These are phyloP conservation scores for Moniliella sp. DNA, from an alignment of 1,284 basidiomycete species.

Conservation along the genomic window DNA sequence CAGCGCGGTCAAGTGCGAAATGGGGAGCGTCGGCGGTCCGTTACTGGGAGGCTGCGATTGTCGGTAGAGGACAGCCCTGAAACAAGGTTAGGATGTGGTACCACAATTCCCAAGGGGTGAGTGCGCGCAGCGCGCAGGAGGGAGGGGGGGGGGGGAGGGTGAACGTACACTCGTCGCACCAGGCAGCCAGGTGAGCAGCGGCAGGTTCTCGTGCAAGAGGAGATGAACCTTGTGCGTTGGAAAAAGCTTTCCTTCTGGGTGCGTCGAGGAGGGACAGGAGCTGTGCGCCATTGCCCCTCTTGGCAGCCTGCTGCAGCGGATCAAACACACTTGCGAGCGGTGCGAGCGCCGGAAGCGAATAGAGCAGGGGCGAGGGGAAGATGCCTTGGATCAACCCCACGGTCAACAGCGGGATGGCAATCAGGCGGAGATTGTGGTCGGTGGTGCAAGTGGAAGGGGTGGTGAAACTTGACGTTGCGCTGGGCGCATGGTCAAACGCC, in stretches of 20 bases:
- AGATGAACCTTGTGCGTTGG: conserved; percentile 31
- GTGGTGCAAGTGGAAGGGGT: neutral
- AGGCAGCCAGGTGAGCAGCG: conserved; percentile 35
- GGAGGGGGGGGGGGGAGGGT: neutral
- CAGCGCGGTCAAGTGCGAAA: conserved; percentile 18
- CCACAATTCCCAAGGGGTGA: neutral
- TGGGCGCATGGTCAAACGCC: conserved; percentile 32
- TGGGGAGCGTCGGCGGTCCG: conserved; percentile 28
- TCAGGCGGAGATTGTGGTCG: conserved; percentile 24
- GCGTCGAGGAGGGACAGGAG: conserved; percentile 23
- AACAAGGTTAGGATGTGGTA: conserved; percentile 1
- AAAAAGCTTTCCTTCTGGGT: conserved; percentile 29
- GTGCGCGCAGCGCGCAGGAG: neutral
- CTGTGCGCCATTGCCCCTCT: conserved; percentile 25
- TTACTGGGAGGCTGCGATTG: conserved; percentile 6
- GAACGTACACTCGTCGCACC: conserved; percentile 25
- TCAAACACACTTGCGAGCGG: conserved; percentile 18
- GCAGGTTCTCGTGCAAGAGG: conserved; percentile 34
- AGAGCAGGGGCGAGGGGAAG: conserved; percentile 23
- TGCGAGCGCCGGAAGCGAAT: conserved; percentile 21
- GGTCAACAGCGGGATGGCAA: conserved; percentile 32
- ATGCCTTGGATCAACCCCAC: conserved; percentile 34
- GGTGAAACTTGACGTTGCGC: conserved; percentile 5
- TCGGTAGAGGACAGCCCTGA: conserved; percentile 7
- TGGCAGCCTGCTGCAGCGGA: conserved; percentile 9